Base-by-base conservation (phyloP, 1,284 basidiomycete species). In the Porodaedalea pini region DNA sequence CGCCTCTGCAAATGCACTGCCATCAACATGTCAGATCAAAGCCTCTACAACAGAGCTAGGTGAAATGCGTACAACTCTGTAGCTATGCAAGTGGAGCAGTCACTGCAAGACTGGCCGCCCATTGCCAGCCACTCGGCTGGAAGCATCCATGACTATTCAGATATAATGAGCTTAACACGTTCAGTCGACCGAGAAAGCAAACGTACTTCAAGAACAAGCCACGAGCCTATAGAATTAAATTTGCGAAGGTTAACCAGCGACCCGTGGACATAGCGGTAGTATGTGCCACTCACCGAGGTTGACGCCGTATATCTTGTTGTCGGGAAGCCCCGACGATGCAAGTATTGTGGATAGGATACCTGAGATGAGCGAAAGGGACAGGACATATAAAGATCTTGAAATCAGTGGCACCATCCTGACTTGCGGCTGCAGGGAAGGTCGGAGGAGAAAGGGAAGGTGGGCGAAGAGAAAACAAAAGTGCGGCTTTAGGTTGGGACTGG, bases 241-340 rank as follows among this genome's bases (percentile, higher is more conserved):
- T 19, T 23, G n/a, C 17, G 34, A 49, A 41, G 32, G 21, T 17
- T 6, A 2, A 56, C 17, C 10, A 43, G 29, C 57, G 56, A 25
- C 23, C 4, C 27, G 10, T 7, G 19, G 2, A 19, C 19, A 37
- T 29, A 32, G 2, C n/a, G 45, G 6, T 13, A 21, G 36, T 10
- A 64, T 75, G 51, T 65, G 80, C 81, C 82, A 85, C 48, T 79
- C 80, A 27, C 83, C 83, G 13, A 86, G 65, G 65, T 86, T 86
- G 3, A 86, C 83, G 17, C 85, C 85, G 67, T 85, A 84, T 13
- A 85, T 81, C 65, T 85, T 85, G 19, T 85, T 85, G 19, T 37
- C 54, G 4, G 47, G 25, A 23, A 44, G 36, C 23, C 23, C 34
- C n/a, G n/a, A n/a, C n/a, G n/a, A n/a, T 23, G 44, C 27, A 8